Evolutionary conservation across 108 stramenopile genomes (phyloP), one percentile per base, ranked within the genome.

Genomic region (Skeletonema grethae): DNA sequence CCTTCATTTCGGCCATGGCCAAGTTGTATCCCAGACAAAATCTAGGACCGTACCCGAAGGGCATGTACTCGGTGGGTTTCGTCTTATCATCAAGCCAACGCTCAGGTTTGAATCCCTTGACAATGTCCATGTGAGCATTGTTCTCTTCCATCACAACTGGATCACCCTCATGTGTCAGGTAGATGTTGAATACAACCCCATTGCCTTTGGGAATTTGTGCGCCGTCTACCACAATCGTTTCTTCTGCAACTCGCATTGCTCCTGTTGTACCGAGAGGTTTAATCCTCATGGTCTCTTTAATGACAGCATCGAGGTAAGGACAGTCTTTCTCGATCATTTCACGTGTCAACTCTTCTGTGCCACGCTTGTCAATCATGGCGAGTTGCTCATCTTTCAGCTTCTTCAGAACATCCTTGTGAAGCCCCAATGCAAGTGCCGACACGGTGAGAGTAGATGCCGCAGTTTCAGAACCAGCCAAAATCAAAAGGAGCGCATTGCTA

Each of bases 1-100:
- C 77, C 55, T 84, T 86, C 85, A 88, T 84, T 67, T 88, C 87
- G 3, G 76, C 65, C 69, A 74, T 59, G 35, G 85, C 85, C 46
- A 88, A 67, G n/a, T 80, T 71, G 10, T 36, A 22, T 0, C 87
- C 87, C 6, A 84, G 74, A 56, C 87, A 88, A 25, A 71, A 80
- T 15, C 87, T 64, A 4, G 84, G 84, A 30, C 86, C 86, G 45
- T 25, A 65, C 7, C 86, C 86, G 61, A 82, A 82, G 1, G 84
- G 82, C 55, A 87, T 70, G 65, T 64, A 86, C 30, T 81, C 83
- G 16, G 74, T 60, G 15, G 74, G 75, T 58, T 75, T 68, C 20
- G 75, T 80, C 18, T 7, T 12, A 0, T 72, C 68, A 25, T 69
- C 18, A 41, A 80, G 29, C 85, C 85, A 86, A 41, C 83, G 58